These are phyloP conservation scores for Fraxinus albicans DNA, from an alignment of 305 asterid genomes.

Conservation along the genomic window DNA sequence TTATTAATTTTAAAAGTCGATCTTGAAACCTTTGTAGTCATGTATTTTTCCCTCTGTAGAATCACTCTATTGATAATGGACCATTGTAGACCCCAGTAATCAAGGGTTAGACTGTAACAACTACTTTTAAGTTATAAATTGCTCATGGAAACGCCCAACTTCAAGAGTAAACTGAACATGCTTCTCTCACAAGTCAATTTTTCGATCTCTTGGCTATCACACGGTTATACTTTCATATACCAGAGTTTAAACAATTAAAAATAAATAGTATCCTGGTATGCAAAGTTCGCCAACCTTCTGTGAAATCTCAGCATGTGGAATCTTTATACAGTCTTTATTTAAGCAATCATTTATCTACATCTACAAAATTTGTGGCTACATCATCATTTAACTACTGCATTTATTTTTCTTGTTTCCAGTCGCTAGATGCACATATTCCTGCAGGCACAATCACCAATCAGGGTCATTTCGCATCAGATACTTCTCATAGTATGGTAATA, in stretches of 20 bases:
- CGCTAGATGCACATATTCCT: neutral
- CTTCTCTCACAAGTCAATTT: neutral
- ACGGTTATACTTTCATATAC: neutral
- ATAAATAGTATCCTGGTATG: neutral
- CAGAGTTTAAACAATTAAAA: neutral
- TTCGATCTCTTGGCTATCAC: neutral
- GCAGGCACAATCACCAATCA: neutral
- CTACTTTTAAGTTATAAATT: neutral
- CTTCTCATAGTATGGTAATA: neutral
- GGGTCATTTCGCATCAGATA: neutral
- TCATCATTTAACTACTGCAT: neutral
- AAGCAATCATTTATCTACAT: neutral
- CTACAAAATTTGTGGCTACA: neutral
- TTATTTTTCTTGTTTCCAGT: too few species aligned
- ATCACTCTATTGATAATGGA: neutral
- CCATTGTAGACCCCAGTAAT: neutral
- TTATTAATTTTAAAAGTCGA: too few species aligned
- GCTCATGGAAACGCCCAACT: neutral
- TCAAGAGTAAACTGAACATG: neutral
- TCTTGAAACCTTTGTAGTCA: too few species aligned
- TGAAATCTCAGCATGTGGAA: neutral
- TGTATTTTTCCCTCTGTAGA: too few species aligned
- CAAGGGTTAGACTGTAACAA: neutral
- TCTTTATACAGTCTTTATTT: neutral
- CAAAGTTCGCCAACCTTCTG: neutral